Conservation (phyloP, 352 stramenopile genomes). For the Elongisporangium anandrum region DNA sequence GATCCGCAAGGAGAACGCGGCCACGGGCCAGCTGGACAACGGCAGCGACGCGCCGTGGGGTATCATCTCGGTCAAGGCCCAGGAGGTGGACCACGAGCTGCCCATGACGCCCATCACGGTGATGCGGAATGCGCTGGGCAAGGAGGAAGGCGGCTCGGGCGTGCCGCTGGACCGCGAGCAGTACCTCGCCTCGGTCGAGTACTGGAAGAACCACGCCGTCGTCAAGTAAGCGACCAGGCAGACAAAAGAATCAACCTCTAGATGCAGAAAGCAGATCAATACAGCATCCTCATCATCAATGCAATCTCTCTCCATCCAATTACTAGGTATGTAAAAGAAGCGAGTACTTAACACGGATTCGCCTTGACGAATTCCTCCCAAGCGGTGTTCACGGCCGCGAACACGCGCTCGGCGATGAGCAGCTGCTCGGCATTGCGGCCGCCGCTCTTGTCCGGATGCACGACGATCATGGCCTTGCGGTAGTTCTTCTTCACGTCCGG, state of each 20-base stretch:
- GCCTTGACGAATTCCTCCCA: conserved; percentile 85
- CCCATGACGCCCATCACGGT: conserved; percentile 98
- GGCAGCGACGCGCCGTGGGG: conserved; percentile 83
- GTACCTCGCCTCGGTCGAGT: conserved; percentile 86
- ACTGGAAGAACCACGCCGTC: conserved; percentile 84
- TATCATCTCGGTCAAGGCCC: conserved; percentile 97
- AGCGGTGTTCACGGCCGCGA: conserved; percentile 87
- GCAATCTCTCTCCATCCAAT: conserved; percentile 18
- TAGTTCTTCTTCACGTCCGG: conserved; percentile 90
- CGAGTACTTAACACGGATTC: conserved; percentile 49
- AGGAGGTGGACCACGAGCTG: conserved; percentile 94
- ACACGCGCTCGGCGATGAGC: conserved; percentile 89
- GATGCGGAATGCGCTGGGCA: conserved; percentile 97
- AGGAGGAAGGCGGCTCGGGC: conserved; percentile 89
- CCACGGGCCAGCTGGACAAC: conserved; percentile 42
- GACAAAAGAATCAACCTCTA: not conserved
- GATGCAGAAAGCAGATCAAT: conserved; percentile 16
- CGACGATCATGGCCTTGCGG: conserved; percentile 90
- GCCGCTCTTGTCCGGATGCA: conserved; percentile 89
- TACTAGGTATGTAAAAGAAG: conserved; percentile 16
- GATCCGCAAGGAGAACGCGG: conserved; percentile 95
- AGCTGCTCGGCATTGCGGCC: conserved; percentile 84
- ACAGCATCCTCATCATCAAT: not conserved
- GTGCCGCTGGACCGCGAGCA: conserved; percentile 71
- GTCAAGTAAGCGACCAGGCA: conserved; percentile 63